A percentile compares a stretch with the other conserved stretches of the same genome.
Conservation (phyloP, 257 asterid species). For the Solanum acaule region DNA sequence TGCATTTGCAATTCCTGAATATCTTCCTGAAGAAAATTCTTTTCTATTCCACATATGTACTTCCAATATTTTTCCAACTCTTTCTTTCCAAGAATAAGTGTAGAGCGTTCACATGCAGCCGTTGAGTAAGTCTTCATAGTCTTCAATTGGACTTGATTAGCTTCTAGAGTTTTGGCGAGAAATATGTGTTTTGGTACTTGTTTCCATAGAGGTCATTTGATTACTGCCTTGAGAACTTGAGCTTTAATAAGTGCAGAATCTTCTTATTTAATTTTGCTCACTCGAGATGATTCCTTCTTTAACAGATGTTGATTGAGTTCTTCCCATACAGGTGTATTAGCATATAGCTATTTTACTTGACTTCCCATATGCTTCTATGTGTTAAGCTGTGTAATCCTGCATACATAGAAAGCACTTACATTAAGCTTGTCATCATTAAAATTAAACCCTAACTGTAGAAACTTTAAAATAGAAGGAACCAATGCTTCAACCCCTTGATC, state of each 20-base stretch:
- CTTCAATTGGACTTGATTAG: background rate
- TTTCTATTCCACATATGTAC: background rate
- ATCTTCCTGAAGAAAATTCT: background rate
- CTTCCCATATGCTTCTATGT: background rate
- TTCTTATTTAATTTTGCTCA: background rate
- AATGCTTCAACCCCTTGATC: conserved; percentile 12
- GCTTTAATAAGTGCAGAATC: too few relatives aligned
- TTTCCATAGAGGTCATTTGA: background rate
- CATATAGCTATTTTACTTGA: background rate
- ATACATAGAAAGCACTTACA: background rate
- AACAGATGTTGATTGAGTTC: background rate
- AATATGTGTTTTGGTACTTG: background rate
- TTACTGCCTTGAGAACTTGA: background rate
- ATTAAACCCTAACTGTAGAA: background rate
- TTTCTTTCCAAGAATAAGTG: background rate
- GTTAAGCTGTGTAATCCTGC: background rate
- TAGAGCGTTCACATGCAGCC: background rate
- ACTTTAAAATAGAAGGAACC: conserved; percentile 25
- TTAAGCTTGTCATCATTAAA: background rate
- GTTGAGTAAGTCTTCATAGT: background rate
- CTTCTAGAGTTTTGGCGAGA: background rate
- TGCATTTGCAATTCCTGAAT: background rate
- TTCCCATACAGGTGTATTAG: background rate
- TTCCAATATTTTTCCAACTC: background rate
- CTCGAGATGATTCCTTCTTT: background rate